A percentile compares a stretch with the other conserved stretches of the same genome.
These are phyloP conservation scores for Geosmithia putterillii DNA, from an alignment of 2,329 filamentous ascomycete species.

Conservation along the genomic window DNA sequence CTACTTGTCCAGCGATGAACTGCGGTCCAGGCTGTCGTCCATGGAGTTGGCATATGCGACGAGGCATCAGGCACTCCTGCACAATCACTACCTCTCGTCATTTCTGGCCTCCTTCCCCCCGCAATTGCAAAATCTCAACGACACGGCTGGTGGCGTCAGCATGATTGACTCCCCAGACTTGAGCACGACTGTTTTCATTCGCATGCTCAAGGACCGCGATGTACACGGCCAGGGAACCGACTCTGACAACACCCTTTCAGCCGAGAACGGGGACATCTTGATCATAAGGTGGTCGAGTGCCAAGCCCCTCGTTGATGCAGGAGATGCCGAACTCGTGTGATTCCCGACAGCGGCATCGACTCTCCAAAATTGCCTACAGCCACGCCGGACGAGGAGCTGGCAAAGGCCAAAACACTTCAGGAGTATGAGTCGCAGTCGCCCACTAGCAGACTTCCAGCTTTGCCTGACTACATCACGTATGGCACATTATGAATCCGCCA, in stretches of 20 bases:
- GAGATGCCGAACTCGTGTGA: constrained; percentile 47
- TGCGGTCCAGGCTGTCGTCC: constrained; percentile 55
- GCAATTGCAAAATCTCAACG: constrained; percentile 73
- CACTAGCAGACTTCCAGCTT: too few species aligned
- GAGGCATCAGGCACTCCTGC: constrained; percentile 72
- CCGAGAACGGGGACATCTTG: constrained; percentile 50
- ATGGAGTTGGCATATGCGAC: constrained; percentile 74
- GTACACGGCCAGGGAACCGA: constrained; percentile 52
- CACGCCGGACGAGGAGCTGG: too few species aligned
- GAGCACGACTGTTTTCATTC: constrained; percentile 73
- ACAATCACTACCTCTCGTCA: constrained; percentile 72
- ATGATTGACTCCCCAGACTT: constrained; percentile 87
- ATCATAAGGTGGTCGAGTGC: constrained; percentile 67
- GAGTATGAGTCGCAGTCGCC: too few species aligned
- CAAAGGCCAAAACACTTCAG: too few species aligned
- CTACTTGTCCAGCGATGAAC: constrained; percentile 46
- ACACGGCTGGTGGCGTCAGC: constrained; percentile 75
- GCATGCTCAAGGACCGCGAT: constrained; percentile 50
- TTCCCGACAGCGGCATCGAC: neutral
- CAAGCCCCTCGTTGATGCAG: constrained; percentile 42
- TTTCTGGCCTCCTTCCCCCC: constrained; percentile 77
- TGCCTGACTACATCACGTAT: too few species aligned
- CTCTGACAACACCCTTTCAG: constrained; percentile 45
- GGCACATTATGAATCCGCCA: too few species aligned
- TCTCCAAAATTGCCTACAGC: neutral